Evolutionary conservation across 2,329 filamentous ascomycete species (phyloP).

Genomic region (Arthroderma sp.): DNA sequence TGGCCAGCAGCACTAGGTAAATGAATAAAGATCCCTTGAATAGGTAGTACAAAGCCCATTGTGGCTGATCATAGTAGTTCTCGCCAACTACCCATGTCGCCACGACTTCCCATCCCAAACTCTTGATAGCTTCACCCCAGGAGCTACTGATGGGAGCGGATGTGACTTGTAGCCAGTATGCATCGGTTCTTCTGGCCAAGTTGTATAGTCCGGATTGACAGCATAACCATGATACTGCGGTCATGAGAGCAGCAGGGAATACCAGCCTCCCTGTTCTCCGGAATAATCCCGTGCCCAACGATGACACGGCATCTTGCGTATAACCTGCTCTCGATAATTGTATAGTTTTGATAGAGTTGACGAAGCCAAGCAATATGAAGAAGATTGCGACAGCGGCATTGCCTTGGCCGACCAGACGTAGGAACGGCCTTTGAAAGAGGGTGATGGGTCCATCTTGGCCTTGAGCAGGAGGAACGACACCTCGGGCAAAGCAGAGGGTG

Average conservation of each 20-base stretch:
- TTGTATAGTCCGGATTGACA: conserved; percentile 46
- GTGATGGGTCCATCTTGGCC: conserved; percentile 34
- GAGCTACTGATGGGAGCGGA: conserved; percentile 32
- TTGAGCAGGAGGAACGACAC: conserved; percentile 37
- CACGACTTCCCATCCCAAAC: conserved; percentile 34
- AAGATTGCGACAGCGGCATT: conserved; percentile 55
- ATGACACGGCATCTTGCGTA: conserved; percentile 39
- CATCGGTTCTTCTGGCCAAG: conserved; percentile 43
- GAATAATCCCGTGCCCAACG: conserved; percentile 45
- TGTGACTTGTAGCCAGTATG: conserved; percentile 45
- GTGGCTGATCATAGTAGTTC: conserved; percentile 45
- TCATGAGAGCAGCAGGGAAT: conserved; percentile 44
- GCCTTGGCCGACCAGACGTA: conserved; percentile 47
- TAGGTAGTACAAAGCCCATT: conserved; percentile 46
- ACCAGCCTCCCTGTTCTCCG: conserved; percentile 46
- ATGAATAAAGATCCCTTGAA: conserved; percentile 43
- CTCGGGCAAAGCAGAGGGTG: conserved; percentile 38
- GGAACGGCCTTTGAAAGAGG: conserved; percentile 45
- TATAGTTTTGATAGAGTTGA: conserved; percentile 50
- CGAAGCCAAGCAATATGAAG: conserved; percentile 51
- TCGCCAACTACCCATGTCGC: conserved; percentile 40
- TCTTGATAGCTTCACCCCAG: conserved; percentile 31
- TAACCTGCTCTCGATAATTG: conserved; percentile 42
- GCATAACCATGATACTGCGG: conserved; percentile 42
- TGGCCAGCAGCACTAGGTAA: conserved; percentile 41